phyloP scores from a whole-genome alignment of 2,329 filamentous ascomycete genomes.

The Paecilomyces sp. region DNA sequence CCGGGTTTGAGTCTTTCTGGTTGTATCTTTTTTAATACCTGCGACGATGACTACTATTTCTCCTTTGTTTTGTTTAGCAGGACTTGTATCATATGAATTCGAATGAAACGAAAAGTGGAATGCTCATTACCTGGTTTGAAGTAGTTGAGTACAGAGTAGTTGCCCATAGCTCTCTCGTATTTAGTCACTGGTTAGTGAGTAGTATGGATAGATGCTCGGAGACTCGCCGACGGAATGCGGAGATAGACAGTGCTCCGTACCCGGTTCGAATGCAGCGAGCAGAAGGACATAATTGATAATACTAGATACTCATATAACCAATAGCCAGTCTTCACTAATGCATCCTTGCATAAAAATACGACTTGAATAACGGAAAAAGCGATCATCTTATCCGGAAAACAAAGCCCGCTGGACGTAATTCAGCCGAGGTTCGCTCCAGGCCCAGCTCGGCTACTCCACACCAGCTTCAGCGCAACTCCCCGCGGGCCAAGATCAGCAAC shows the following conservation, averaged over 20 bases:
- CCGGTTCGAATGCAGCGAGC: too few relatives aligned
- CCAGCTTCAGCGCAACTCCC: constrained; percentile 2
- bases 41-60: neutral
- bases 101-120: too few relatives aligned
- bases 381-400: neutral
- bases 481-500: neutral
- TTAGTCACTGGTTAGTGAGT: too few relatives aligned
- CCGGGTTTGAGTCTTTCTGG: neutral
- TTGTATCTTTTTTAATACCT: neutral
- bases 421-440: constrained; percentile 19
- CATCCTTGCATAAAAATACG: neutral
- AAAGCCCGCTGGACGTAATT: neutral
- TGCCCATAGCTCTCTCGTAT: too few relatives aligned
- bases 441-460: constrained; percentile 14
- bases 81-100: neutral
- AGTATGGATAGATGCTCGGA: too few relatives aligned
- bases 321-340: neutral
- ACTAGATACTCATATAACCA: neutral
- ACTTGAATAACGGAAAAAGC: neutral
- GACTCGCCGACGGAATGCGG: too few relatives aligned
- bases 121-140: too few relatives aligned
- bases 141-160: too few relatives aligned
- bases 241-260: too few relatives aligned
- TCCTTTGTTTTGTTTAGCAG: neutral
- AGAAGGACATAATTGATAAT: neutral